A percentile compares a stretch with the other conserved stretches of the same genome.
Evolutionary conservation across 768 basidiomycete genomes (phyloP).

Genomic region (Tephrocybe rancida): DNA sequence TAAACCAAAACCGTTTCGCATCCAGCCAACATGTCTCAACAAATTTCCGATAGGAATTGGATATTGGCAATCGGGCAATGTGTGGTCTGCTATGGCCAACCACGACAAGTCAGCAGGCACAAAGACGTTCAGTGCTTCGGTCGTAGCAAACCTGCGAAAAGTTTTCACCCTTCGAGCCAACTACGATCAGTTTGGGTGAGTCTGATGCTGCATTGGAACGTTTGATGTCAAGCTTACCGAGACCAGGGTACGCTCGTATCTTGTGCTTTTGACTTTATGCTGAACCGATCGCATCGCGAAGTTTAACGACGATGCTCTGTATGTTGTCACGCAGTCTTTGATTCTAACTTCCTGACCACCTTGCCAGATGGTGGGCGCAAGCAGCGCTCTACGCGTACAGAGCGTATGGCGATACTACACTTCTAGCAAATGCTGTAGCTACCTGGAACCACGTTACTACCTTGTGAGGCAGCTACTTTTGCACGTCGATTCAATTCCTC

Average conservation of each 20-base stretch:
- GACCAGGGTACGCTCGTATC: slow-evolving; percentile 8
- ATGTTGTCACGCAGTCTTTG: slow-evolving; percentile 8
- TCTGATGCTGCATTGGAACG: background rate
- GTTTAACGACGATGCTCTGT: slow-evolving; percentile 55
- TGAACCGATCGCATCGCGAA: slow-evolving; percentile 7
- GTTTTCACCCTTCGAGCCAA: slow-evolving; percentile 39
- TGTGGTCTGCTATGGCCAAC: slow-evolving; percentile 51
- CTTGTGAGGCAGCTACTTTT: slow-evolving; percentile 38
- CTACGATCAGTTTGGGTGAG: slow-evolving; percentile 45
- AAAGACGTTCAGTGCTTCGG: slow-evolving; percentile 36
- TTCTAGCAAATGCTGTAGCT: slow-evolving; percentile 44
- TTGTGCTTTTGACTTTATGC: slow-evolving; percentile 8
- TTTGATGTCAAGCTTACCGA: too few species aligned
- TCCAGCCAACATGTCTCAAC: background rate
- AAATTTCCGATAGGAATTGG: slow-evolving; percentile 38
- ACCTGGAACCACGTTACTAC: slow-evolving; percentile 51
- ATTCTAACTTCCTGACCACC: background rate
- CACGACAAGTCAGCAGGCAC: slow-evolving; percentile 42
- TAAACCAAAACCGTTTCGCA: background rate
- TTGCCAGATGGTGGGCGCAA: slow-evolving; percentile 52
- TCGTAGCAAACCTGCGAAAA: slow-evolving; percentile 41
- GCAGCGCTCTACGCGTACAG: slow-evolving; percentile 52
- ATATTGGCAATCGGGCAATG: slow-evolving; percentile 57
- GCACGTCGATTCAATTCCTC: background rate
- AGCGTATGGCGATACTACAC: slow-evolving; percentile 44